Evolutionary conservation across 2,329 filamentous ascomycete genomes (phyloP), one percentile per base, ranked within the genome.

Genomic region (Verticillium alfalfae): DNA sequence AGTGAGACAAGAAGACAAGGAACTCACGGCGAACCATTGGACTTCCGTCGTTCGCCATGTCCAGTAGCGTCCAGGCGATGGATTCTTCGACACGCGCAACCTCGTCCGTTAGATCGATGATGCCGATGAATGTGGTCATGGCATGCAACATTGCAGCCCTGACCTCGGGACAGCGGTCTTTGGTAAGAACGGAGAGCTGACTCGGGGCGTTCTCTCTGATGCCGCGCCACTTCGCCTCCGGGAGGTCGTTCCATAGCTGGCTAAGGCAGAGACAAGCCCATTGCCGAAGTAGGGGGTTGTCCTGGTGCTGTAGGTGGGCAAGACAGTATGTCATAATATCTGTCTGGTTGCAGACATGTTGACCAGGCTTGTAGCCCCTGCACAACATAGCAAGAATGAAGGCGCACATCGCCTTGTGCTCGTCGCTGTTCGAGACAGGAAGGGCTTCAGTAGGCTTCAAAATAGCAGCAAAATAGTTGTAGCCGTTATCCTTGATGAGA

Each of bases 361-460:
- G 93, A 2, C 94, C 95, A 65, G 95, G 92, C 66, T 89, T 90
- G 75, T 97, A 97, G 66, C 91, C 91, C 72, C 95, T 96, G 84
- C 95, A 99, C 65, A 99, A 92, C 84, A 97, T 96, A 34, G 94
- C 91, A 52, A 98, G 86, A 64, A 99, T 97, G 72, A 99, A 99
- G 1, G 95, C 93, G 73, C 95, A 98, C 95, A 99, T 99, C 54
- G 95, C 95, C 71, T 96, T 92, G 79, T 99, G 95, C 76, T 98
- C 95, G 67, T 93, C 92, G 60, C 88, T 88, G 71, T 97, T 96
- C 38, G 90, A 88, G 26, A 97, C 90, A 0, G 93, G 92, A 58
- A 98, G 88, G 2, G 87, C 86, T 66, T 93, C 92, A 10, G 86
- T 85, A 2, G 93, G 92, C 70, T 93, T 94, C 66, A 98, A 84